These are phyloP conservation scores for Cyclotella cryptica DNA, from an alignment of 108 stramenopile genomes.

Conservation along the genomic window DNA sequence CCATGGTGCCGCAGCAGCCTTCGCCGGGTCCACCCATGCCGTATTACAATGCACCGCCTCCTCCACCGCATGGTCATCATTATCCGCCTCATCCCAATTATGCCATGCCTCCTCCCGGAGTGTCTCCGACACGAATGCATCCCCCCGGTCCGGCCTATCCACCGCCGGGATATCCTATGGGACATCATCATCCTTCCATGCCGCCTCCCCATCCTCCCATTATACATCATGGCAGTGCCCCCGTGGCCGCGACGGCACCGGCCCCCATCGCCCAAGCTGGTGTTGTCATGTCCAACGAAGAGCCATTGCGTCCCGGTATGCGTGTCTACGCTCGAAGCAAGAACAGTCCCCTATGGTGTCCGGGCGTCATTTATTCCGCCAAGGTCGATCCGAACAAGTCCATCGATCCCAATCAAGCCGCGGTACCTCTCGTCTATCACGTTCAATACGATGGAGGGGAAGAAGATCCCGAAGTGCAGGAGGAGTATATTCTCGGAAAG, in stretches of 20 bases:
- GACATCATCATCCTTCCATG: conserved; percentile 7
- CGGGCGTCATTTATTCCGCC: conserved; percentile 27
- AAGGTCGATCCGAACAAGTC: conserved; percentile 19
- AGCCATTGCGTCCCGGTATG: conserved; percentile 33
- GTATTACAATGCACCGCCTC: not conserved
- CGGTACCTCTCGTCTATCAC: conserved; percentile 26
- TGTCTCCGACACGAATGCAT: conserved; percentile 11
- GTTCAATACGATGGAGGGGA: conserved; percentile 17
- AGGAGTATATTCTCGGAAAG: conserved; percentile 29
- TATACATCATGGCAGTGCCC: not conserved
- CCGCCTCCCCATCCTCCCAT: conserved; percentile 1
- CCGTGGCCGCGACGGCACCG: not conserved
- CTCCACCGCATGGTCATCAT: not conserved
- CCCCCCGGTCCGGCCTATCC: not conserved
- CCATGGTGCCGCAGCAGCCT: not conserved
- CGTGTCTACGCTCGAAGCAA: conserved; percentile 27
- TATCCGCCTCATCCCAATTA: conserved; percentile 4
- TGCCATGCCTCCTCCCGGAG: conserved; percentile 5
- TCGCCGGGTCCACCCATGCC: not conserved
- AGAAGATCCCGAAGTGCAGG: conserved; percentile 27
- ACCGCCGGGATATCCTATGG: not conserved
- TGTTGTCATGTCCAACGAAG: not conserved
- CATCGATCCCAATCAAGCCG: conserved; percentile 5
- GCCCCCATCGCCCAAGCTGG: not conserved
- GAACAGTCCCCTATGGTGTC: conserved; percentile 7